Conservation (phyloP, 257 asterid species). For the Scutellaria galericulata region DNA sequence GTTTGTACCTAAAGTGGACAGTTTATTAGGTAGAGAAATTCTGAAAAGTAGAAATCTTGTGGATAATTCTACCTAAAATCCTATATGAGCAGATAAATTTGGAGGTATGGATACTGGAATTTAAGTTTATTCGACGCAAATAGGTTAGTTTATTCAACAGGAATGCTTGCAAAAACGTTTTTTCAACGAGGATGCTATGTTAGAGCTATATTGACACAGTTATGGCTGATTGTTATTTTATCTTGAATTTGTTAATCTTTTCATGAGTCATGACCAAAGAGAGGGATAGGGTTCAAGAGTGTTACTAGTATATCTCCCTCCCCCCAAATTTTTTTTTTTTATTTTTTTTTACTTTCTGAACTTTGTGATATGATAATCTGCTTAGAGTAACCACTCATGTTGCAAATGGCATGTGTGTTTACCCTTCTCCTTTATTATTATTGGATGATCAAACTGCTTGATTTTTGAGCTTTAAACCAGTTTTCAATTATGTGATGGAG, state of each 20-base stretch:
- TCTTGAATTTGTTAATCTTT: conserved; percentile 8
- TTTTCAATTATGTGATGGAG: not conserved
- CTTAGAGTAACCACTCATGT: not conserved
- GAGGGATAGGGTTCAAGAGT: not conserved
- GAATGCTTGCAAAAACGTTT: not conserved
- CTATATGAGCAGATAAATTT: conserved; percentile 5
- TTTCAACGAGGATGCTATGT: not conserved
- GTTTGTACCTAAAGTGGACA: conserved; percentile 21
- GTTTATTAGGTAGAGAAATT: not conserved
- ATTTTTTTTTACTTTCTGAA: not conserved
- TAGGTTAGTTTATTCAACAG: not conserved
- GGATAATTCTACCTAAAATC: conserved; percentile 9
- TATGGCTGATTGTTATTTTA: not conserved
- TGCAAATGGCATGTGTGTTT: not conserved
- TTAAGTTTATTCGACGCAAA: not conserved
- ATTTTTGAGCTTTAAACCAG: conserved; percentile 7
- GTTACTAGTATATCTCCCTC: not conserved
- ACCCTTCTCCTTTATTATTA: not conserved
- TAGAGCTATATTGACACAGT: conserved; percentile 4
- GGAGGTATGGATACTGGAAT: not conserved
- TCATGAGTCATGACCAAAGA: not conserved
- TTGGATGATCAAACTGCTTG: not conserved
- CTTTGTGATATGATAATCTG: not conserved
- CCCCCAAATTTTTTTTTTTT: not conserved
- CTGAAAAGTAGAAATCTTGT: not conserved